Percentiles rank a stretch among this genome's conserved stretches.
Conservation (phyloP, 2,329 filamentous ascomycete genomes). For the Penicillium sp. region DNA sequence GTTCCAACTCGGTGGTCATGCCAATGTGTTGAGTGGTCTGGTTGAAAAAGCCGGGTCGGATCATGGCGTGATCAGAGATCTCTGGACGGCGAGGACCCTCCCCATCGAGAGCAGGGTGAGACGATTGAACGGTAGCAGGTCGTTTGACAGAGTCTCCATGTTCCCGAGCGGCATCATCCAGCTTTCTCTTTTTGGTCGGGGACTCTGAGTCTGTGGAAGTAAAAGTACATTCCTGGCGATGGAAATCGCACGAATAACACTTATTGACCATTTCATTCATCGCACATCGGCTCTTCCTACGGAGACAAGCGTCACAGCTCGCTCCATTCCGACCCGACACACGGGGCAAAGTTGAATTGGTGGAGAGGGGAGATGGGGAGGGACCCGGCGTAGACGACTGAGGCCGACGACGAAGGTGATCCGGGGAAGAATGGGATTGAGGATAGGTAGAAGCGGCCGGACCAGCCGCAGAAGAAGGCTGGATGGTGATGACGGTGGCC, state of each 20-base stretch:
- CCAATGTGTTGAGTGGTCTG: constrained; percentile 40
- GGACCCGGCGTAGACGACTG: constrained; percentile 21
- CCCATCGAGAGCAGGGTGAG: constrained; percentile 1
- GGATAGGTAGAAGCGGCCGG: constrained; percentile 21
- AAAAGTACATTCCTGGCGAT: constrained; percentile 43
- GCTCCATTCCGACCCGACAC: constrained; percentile 33
- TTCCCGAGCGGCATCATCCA: constrained; percentile 27
- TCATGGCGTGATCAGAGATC: constrained; percentile 16
- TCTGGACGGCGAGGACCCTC: constrained; percentile 10
- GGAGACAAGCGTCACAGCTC: constrained; percentile 41
- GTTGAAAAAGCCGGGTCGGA: constrained; percentile 32
- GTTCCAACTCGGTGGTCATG: constrained; percentile 41
- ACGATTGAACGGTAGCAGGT: constrained; percentile 21
- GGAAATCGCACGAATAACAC: constrained; percentile 43
- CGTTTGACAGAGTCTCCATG: constrained; percentile 33
- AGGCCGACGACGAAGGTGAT: constrained; percentile 23
- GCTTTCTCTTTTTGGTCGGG: constrained; percentile 38
- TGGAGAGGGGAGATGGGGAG: constrained; percentile 22
- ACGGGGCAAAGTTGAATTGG: constrained; percentile 25
- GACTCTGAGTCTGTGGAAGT: constrained; percentile 27
- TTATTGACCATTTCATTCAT: constrained; percentile 43
- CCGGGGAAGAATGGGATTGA: constrained; percentile 23
- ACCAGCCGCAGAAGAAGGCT: constrained; percentile 34
- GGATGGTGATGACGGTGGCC: constrained; percentile 39
- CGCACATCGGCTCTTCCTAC: constrained; percentile 40